These are phyloP conservation scores for Malus orientalis DNA, from an alignment of 306 rosid species.

Conservation along the genomic window DNA sequence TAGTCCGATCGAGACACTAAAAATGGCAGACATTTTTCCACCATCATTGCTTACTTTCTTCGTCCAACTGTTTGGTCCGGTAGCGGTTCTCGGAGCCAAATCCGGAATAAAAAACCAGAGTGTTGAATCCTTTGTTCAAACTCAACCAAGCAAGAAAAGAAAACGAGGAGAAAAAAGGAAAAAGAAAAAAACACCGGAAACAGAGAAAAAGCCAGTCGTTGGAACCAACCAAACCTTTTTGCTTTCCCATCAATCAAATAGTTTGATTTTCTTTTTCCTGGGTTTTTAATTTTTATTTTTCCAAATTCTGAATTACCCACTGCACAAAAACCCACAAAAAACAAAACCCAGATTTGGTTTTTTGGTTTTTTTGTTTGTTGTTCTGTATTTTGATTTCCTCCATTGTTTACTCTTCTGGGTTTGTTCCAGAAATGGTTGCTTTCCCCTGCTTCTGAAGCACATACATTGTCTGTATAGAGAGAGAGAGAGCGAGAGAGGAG, in stretches of 20 bases:
- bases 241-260: slow-evolving; percentile 36
- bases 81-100: slow-evolving; percentile 56
- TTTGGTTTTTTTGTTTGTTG: slow-evolving; percentile 10
- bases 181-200: slow-evolving; percentile 13
- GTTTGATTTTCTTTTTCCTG: neutral
- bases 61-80: slow-evolving; percentile 51
- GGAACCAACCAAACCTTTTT: slow-evolving; percentile 38
- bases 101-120: slow-evolving; percentile 42
- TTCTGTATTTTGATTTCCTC: slow-evolving; percentile 10
- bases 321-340: slow-evolving; percentile 7
- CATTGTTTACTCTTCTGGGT: slow-evolving; percentile 27
- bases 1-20: slow-evolving; percentile 23
- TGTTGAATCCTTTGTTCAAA: slow-evolving; percentile 38
- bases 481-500: neutral
- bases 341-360: slow-evolving; percentile 16
- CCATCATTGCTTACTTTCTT: slow-evolving; percentile 27
- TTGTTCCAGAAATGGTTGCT: slow-evolving; percentile 17
- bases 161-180: slow-evolving; percentile 5
- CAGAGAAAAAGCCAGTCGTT: slow-evolving; percentile 28
- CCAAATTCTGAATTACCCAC: slow-evolving; percentile 36
- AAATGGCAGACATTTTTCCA: slow-evolving; percentile 35
- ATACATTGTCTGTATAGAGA: neutral
- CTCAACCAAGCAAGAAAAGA: slow-evolving; percentile 26
- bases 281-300: neutral
- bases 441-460: slow-evolving; percentile 5